Base-by-base conservation (phyloP, 1,284 basidiomycete species). In the Puccinia hordei region DNA sequence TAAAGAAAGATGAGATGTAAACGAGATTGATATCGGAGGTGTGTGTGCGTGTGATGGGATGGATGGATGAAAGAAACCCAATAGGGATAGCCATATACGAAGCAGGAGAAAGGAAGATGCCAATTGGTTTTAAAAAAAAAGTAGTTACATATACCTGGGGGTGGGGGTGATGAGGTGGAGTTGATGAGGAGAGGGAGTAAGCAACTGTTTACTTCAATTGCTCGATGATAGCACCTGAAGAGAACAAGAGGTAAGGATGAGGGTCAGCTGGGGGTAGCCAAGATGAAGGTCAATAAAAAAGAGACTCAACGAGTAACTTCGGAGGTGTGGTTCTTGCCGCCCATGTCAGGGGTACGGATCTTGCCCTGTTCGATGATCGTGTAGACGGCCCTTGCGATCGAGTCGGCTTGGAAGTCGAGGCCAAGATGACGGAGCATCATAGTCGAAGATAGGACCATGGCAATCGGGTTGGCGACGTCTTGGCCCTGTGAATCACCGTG, bases 401-500 rank as follows among this genome's bases (percentile, higher is more conserved):
- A 91, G 89, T 99, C 98, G 80, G 97, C 97, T 85, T 98, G 92
- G 84, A 91, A 88, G 87, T 98, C 94, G 82, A 99, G 91, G 91
- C 95, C 96, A 82, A 99, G 91, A 87, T 99, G 97, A 84, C 96
- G 90, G 83, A 99, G 90, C 93, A 99, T 94, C 96, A 99, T 99
- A 81, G 96, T 96, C 59, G 96, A 90, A 82, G 93, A 95, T 82
- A 99, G 90, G 85, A 99, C 91, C 94, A 99, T 98, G 75, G 97
- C 97, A 63, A 94, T 92, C 27, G 97, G 97, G 89, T 99, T 99
- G 84, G 97, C 97, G 0, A 73, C 73, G 51, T 74, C 77, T 57
- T 72, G n/a, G 9, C 77, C 77, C 77, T 80, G 30, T 59, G 6
- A 30, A 59, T 59, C 55, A 4, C 38, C 4, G 6, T 6, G 38